Evolutionary conservation across 1,284 basidiomycete species (phyloP).

Genomic region (Pseudozyma flocculosa): DNA sequence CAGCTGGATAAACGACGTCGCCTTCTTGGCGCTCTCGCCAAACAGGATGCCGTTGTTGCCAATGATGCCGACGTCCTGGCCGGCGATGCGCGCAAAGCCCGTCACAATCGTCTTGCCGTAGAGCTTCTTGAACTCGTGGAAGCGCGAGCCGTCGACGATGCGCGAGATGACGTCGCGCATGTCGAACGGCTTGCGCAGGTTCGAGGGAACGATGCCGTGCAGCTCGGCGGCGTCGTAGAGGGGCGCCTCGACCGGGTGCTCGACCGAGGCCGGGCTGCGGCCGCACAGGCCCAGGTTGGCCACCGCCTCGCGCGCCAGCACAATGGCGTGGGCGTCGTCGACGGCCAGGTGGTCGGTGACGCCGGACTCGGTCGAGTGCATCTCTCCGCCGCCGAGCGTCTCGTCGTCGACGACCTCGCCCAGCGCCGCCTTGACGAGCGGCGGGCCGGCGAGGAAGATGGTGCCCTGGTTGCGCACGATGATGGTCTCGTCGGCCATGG

Average conservation of each 20-base stretch:
- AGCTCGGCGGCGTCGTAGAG: conserved; percentile 78
- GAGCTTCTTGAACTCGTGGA: conserved; percentile 93
- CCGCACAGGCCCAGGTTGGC: conserved; percentile 67
- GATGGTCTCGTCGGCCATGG: conserved; percentile 88
- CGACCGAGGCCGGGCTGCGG: conserved; percentile 10
- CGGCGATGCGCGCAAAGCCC: conserved; percentile 62
- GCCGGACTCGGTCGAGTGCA: conserved; percentile 91
- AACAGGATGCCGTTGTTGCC: conserved; percentile 94
- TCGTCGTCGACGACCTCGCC: conserved; percentile 92
- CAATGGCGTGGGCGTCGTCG: conserved; percentile 84
- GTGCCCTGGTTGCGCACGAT: conserved; percentile 90
- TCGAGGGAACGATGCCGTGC: conserved; percentile 86
- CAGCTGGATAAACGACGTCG: conserved; percentile 90
- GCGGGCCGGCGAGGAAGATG: conserved; percentile 94
- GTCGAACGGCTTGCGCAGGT: conserved; percentile 82
- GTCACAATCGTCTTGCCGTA: conserved; percentile 88
- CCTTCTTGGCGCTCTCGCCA: conserved; percentile 87
- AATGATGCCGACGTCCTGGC: conserved; percentile 64
- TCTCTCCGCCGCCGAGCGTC: conserved; percentile 78
- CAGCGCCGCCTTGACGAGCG: conserved; percentile 89
- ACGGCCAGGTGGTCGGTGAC: conserved; percentile 89
- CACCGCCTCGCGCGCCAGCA: conserved; percentile 77
- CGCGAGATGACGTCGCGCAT: conserved; percentile 91
- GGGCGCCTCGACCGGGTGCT: conserved; percentile 68
- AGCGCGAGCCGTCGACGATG: conserved; percentile 84